Percentiles rank a stretch among this genome's conserved stretches.
Evolutionary conservation across 441 rosid genomes (phyloP).

Genomic region (Populus trichocarpa): DNA sequence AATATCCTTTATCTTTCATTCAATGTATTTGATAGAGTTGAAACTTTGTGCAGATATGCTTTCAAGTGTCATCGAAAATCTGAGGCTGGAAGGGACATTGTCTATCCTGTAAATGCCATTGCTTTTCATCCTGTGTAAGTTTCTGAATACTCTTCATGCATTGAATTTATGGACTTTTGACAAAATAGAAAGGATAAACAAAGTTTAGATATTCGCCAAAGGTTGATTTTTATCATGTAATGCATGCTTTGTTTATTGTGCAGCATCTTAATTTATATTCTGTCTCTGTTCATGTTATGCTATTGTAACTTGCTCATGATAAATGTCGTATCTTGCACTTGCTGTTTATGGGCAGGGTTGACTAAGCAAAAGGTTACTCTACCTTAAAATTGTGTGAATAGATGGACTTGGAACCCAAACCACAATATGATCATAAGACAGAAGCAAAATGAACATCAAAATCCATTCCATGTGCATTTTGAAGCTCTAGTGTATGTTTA

Average conservation of each 20-base stretch:
- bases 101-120: conserved; percentile 91
- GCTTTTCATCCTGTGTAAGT: conserved; percentile 98
- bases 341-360: neutral
- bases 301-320: neutral
- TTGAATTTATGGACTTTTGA: neutral
- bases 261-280: no score
- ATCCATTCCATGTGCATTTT: neutral
- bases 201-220: neutral
- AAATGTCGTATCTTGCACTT: neutral
- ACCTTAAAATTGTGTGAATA: neutral
- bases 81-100: conserved; percentile 95
- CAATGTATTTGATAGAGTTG: conserved; percentile 8
- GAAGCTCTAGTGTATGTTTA: neutral
- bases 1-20: neutral
- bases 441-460: neutral
- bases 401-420: neutral
- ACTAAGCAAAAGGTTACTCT: neutral
- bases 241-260: neutral
- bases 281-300: neutral
- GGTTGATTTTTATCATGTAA: neutral
- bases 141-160: conserved; percentile 3
- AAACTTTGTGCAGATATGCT: conserved; percentile 64
- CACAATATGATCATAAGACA: neutral
- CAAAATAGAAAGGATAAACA: neutral
- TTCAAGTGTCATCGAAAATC: conserved; percentile 96